These are phyloP conservation scores for Botrytis fragariae DNA, from an alignment of 2,329 filamentous ascomycete species.

Conservation along the genomic window DNA sequence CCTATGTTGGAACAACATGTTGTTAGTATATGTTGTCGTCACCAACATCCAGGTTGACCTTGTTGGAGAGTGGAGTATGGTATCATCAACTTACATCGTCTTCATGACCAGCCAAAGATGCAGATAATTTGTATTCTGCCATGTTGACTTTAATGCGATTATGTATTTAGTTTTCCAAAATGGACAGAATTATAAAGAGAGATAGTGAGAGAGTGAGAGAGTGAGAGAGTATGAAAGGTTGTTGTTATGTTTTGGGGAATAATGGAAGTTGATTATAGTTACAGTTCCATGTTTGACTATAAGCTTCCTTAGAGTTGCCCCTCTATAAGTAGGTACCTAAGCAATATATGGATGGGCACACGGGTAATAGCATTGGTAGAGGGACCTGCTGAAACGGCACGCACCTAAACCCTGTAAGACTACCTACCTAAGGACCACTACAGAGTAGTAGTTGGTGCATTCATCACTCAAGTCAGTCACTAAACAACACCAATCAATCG, in stretches of 20 bases:
- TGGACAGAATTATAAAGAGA: not conserved
- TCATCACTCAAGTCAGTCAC: not conserved
- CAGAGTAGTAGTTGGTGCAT: too few relatives aligned
- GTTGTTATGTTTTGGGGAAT: not conserved
- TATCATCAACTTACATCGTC: constrained; percentile 71
- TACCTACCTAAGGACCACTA: not conserved
- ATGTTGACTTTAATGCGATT: constrained; percentile 44
- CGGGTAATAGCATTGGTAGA: not conserved
- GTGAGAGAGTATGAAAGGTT: not conserved
- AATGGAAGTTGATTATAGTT: not conserved
- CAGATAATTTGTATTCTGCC: constrained; percentile 89
- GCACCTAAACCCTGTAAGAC: not conserved
- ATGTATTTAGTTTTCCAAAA: not conserved
- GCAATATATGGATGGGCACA: not conserved
- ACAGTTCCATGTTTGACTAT: constrained; percentile 25
- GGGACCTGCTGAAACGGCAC: not conserved
- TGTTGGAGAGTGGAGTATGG: constrained; percentile 20
- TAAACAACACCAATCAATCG: not conserved
- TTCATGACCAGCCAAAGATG: constrained; percentile 83
- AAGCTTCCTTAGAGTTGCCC: constrained; percentile 23
- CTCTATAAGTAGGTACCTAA: constrained; percentile 1
- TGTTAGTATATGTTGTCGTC: not conserved
- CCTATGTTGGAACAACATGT: constrained; percentile 51
- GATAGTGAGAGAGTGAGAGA: too few relatives aligned
- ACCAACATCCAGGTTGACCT: not conserved